Conservation (phyloP, 1,284 basidiomycete species). For the Melampsora americana region DNA sequence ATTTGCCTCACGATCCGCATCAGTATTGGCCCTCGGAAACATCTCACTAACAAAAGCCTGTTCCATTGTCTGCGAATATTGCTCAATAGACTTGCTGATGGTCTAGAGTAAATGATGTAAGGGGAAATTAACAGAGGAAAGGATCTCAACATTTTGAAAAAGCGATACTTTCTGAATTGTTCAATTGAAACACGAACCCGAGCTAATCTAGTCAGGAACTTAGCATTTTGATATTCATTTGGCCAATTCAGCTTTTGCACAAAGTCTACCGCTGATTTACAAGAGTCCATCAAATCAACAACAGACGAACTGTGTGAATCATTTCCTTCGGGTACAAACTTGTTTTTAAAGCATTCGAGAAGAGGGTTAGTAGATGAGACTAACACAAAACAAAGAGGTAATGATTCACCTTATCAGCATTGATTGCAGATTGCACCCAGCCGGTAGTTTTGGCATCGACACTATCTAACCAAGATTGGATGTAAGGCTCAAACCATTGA, state of each 20-base stretch:
- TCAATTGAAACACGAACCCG: constrained; percentile 62
- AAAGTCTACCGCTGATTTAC: constrained; percentile 84
- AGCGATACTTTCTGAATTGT: background rate
- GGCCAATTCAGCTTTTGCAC: constrained; percentile 87
- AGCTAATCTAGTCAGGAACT: constrained; percentile 80
- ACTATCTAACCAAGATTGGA: constrained; percentile 81
- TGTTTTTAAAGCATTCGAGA: constrained; percentile 17
- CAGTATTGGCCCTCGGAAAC: constrained; percentile 74
- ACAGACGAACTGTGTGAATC: constrained; percentile 93
- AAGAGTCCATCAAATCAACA: constrained; percentile 88
- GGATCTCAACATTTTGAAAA: no score
- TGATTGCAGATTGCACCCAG: constrained; percentile 91
- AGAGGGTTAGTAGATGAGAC: background rate
- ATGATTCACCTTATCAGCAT: constrained; percentile 70
- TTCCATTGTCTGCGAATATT: constrained; percentile 84
- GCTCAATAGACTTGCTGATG: constrained; percentile 83
- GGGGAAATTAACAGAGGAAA: background rate
- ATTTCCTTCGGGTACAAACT: constrained; percentile 79
- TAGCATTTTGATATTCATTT: constrained; percentile 79
- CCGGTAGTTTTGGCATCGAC: constrained; percentile 85
- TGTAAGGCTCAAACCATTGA: constrained; percentile 80
- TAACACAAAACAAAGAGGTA: background rate
- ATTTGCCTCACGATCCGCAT: constrained; percentile 56
- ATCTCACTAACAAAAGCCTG: constrained; percentile 88
- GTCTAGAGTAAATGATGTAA: constrained; percentile 60